Percentiles rank a stretch among this genome's conserved stretches.
Conservation (phyloP, 106 monocot genomes). For the Alisma plantagoaquatica region DNA sequence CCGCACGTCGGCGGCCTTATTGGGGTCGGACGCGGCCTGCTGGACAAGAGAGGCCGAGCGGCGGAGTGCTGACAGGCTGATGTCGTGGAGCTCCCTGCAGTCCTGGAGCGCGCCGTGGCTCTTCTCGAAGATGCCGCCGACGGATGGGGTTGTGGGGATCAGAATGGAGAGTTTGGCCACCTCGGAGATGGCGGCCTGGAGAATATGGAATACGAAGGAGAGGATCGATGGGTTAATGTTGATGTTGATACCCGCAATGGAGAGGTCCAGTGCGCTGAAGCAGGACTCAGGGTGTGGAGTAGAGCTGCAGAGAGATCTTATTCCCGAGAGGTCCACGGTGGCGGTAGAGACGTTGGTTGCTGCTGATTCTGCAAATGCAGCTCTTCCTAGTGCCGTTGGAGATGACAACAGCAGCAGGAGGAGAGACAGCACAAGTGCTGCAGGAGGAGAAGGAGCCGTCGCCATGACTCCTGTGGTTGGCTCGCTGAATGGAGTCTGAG, state of each 20-base stretch:
- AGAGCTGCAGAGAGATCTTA: no score
- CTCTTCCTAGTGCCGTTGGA: no score
- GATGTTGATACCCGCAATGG: conserved; percentile 39
- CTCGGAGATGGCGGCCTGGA: conserved; percentile 35
- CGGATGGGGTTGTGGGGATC: conserved; percentile 15
- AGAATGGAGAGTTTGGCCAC: conserved; percentile 20
- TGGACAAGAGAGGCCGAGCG: conserved; percentile 21
- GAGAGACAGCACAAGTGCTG: not conserved
- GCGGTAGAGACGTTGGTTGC: not conserved
- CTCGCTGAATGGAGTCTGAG: no score
- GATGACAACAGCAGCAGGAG: not conserved
- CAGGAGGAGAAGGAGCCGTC: not conserved
- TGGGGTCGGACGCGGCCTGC: conserved; percentile 42
- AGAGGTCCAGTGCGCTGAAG: conserved; percentile 41
- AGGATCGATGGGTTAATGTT: conserved; percentile 28
- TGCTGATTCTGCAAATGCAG: no score
- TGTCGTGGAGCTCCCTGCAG: conserved; percentile 57
- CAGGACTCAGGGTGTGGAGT: conserved; percentile 56
- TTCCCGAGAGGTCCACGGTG: not conserved
- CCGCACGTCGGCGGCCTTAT: conserved; percentile 59
- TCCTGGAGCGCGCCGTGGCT: conserved; percentile 49
- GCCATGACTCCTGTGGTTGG: not conserved
- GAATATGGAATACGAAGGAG: conserved; percentile 22
- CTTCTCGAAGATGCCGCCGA: conserved; percentile 21
- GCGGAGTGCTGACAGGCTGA: conserved; percentile 36